These are phyloP conservation scores for Omphalotus guepiniiformis DNA, from an alignment of 768 basidiomycete species.

Conservation along the genomic window DNA sequence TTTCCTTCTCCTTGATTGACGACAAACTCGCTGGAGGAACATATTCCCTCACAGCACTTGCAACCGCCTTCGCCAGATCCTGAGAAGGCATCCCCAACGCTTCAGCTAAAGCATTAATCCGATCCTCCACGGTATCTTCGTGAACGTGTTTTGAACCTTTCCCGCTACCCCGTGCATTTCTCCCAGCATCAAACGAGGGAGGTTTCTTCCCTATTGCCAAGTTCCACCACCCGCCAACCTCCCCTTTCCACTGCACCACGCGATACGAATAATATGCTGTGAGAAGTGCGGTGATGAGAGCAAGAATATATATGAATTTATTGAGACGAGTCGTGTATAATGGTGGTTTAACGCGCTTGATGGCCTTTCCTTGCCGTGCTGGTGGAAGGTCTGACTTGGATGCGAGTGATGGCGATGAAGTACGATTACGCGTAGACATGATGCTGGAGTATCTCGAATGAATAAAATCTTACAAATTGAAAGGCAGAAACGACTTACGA, in stretches of 20 bases:
- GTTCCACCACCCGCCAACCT: constrained; percentile 63
- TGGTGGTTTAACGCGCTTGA: not conserved
- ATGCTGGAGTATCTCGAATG: too few species aligned
- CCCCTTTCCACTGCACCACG: constrained; percentile 41
- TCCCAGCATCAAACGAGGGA: constrained; percentile 13
- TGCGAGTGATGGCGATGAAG: not conserved
- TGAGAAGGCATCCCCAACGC: constrained; percentile 58
- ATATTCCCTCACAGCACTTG: constrained; percentile 50
- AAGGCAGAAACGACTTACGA: too few species aligned
- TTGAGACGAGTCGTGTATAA: not conserved
- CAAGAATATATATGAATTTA: constrained; percentile 7
- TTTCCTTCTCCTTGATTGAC: constrained; percentile 47
- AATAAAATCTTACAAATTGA: too few species aligned
- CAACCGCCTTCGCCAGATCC: constrained; percentile 63
- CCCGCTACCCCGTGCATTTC: constrained; percentile 8
- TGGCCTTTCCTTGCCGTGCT: constrained; percentile 5
- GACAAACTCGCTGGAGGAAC: constrained; percentile 60
- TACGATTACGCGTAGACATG: too few species aligned
- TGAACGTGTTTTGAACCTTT: constrained; percentile 4
- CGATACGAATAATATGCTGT: constrained; percentile 50
- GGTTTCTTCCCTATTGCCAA: constrained; percentile 37
- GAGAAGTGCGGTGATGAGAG: constrained; percentile 25
- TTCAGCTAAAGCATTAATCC: constrained; percentile 55
- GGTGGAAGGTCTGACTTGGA: constrained; percentile 3
- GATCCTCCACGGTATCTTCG: constrained; percentile 41